These are phyloP conservation scores for Discostella stelligeroides DNA, from an alignment of 108 stramenopile species.

Conservation along the genomic window DNA sequence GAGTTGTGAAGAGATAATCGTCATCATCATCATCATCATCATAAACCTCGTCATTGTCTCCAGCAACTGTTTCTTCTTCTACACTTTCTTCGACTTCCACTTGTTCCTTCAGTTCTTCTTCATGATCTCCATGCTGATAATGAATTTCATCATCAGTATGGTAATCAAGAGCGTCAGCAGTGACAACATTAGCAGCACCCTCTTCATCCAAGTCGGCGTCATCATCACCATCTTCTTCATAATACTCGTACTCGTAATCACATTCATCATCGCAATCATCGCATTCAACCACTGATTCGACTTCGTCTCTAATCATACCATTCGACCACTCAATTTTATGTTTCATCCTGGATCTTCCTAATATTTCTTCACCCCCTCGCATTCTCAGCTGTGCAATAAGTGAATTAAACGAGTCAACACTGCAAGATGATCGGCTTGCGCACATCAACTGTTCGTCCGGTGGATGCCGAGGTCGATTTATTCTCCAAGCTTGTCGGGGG, in stretches of 20 bases:
- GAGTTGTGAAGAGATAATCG: constrained; percentile 7
- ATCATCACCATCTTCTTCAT: background rate
- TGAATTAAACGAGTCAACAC: background rate
- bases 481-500: background rate
- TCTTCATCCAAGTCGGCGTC: background rate
- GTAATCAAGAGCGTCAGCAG: background rate
- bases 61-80: background rate
- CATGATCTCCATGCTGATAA: background rate
- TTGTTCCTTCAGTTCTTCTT: background rate
- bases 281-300: constrained; percentile 1
- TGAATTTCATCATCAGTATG: background rate
- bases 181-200: background rate
- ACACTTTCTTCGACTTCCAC: background rate
- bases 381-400: background rate
- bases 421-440: background rate
- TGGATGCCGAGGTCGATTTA: background rate
- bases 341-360: background rate
- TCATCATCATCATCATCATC: background rate
- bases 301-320: constrained; percentile 6
- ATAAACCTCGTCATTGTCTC: background rate
- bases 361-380: background rate
- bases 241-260: constrained; percentile 1
- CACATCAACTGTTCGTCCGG: background rate
- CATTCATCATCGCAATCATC: constrained; percentile 13
- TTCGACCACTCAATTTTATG: background rate